phyloP scores from a whole-genome alignment of 176 grass and related monocot genomes.

The Raddia guianensis region DNA sequence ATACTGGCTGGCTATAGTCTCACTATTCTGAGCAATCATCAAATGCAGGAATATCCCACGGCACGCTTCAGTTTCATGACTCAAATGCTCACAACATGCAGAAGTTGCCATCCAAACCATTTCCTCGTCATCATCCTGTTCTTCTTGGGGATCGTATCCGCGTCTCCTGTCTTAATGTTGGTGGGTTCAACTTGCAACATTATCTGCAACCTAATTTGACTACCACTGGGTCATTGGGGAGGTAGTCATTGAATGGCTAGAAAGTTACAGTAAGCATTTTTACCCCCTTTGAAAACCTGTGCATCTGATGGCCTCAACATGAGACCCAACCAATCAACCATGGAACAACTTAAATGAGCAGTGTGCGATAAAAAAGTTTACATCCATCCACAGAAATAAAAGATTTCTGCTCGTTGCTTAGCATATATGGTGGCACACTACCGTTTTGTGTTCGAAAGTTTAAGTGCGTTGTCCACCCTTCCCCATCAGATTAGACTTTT shows the following conservation, averaged over 20 bases:
- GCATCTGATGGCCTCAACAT: slow-evolving; percentile 24
- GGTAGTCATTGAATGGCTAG: slow-evolving; percentile 37
- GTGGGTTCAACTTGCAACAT: slow-evolving; percentile 57
- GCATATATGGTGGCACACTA: not conserved
- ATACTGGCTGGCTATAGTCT: not conserved
- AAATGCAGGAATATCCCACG: slow-evolving; percentile 35
- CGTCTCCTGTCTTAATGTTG: slow-evolving; percentile 65
- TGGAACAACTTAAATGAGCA: slow-evolving; percentile 24
- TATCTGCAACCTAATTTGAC: slow-evolving; percentile 37
- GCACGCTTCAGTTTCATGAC: slow-evolving; percentile 36
- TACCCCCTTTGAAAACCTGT: not conserved
- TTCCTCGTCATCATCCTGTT: slow-evolving; percentile 28
- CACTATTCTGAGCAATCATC: not conserved
- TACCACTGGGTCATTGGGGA: slow-evolving; percentile 16
- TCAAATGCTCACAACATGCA: slow-evolving; percentile 38
- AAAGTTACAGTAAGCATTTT: slow-evolving; percentile 39
- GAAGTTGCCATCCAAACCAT: slow-evolving; percentile 39
- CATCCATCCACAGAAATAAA: not conserved
- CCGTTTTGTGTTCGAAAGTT: not conserved
- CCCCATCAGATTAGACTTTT: too few species aligned
- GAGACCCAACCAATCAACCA: not conserved
- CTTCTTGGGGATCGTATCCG: slow-evolving; percentile 42
- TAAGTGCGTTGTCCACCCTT: too few species aligned
- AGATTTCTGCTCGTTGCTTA: not conserved
- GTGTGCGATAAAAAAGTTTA: not conserved